Conservation (phyloP, 1,139 yeast species). For the Hanseniaspora gamundiae region DNA sequence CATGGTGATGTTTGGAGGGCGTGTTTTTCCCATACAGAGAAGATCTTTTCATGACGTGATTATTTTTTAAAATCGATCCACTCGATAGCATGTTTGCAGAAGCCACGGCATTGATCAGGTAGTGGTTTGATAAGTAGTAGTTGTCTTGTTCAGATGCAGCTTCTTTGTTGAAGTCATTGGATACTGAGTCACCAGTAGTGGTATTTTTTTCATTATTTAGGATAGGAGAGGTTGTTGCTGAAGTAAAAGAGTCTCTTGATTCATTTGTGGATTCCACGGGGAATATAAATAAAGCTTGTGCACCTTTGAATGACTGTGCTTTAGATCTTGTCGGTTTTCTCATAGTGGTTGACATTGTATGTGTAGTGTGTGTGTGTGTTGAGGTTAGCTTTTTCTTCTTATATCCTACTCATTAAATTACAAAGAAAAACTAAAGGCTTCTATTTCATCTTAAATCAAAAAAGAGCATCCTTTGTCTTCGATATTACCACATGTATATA, state of each 20-base stretch:
- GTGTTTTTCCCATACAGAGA: background rate
- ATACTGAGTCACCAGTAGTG: too few species aligned
- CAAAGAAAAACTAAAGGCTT: too few species aligned
- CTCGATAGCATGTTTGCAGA: background rate
- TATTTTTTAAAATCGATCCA: background rate
- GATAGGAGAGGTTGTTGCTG: too few species aligned
- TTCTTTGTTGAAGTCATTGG: background rate
- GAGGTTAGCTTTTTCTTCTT: too few species aligned
- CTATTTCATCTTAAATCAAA: too few species aligned
- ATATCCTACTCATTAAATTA: too few species aligned
- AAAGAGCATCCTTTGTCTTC: too few species aligned
- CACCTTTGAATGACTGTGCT: slow-evolving; percentile 22
- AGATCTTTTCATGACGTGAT: background rate
- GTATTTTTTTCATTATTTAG: too few species aligned
- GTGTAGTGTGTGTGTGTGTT: too few species aligned
- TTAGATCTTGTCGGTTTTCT: slow-evolving; percentile 25
- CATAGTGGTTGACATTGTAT: slow-evolving; percentile 12
- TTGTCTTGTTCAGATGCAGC: slow-evolving; percentile 8
- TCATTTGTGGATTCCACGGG: slow-evolving; percentile 9
- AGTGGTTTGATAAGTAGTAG: slow-evolving; percentile 18
- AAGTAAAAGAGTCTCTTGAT: background rate
- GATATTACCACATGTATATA: too few species aligned
- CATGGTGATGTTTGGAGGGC: background rate
- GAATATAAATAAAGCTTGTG: slow-evolving; percentile 22
- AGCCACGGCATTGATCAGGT: slow-evolving; percentile 15